These are phyloP conservation scores for Hydnum rufescens DNA, from an alignment of 768 basidiomycete genomes.

Conservation along the genomic window DNA sequence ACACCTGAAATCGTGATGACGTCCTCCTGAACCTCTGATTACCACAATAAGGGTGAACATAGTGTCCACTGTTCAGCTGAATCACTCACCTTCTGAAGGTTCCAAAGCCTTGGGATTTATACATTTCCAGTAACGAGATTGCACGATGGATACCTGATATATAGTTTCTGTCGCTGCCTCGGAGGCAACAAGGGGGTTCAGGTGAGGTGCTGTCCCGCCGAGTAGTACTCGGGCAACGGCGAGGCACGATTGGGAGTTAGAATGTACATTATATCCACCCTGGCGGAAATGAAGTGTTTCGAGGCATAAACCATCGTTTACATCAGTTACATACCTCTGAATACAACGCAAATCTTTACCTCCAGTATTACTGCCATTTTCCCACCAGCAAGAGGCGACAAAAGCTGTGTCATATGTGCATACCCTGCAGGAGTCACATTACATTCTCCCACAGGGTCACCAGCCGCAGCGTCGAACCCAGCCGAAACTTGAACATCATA, in stretches of 20 bases:
- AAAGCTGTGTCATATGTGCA: conserved; percentile 98
- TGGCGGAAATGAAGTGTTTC: conserved; percentile 16
- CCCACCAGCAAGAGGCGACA: conserved; percentile 70
- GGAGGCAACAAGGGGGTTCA: conserved; percentile 53
- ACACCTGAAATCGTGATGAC: conserved; percentile 50
- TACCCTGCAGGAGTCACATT: conserved; percentile 81
- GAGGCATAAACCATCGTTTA: neutral
- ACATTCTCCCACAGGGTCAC: conserved; percentile 84
- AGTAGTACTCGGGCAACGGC: conserved; percentile 79
- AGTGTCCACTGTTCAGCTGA: neutral
- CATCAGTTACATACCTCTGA: neutral
- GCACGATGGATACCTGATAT: conserved; percentile 69
- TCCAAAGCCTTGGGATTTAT: conserved; percentile 68
- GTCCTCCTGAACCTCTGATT: conserved; percentile 41
- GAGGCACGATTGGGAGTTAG: conserved; percentile 70
- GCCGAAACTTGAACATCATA: conserved; percentile 59
- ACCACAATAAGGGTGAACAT: neutral
- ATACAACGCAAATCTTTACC: conserved; percentile 24
- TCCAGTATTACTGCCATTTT: conserved; percentile 85
- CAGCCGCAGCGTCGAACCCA: conserved; percentile 90
- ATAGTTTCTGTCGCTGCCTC: conserved; percentile 77
- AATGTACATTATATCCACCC: conserved; percentile 90
- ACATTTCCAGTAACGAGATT: conserved; percentile 81
- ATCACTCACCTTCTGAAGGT: conserved; percentile 47
- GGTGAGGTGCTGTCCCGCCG: conserved; percentile 63